Conservation (phyloP, 2,329 filamentous ascomycete genomes). For the Ophiobolus disseminans region DNA sequence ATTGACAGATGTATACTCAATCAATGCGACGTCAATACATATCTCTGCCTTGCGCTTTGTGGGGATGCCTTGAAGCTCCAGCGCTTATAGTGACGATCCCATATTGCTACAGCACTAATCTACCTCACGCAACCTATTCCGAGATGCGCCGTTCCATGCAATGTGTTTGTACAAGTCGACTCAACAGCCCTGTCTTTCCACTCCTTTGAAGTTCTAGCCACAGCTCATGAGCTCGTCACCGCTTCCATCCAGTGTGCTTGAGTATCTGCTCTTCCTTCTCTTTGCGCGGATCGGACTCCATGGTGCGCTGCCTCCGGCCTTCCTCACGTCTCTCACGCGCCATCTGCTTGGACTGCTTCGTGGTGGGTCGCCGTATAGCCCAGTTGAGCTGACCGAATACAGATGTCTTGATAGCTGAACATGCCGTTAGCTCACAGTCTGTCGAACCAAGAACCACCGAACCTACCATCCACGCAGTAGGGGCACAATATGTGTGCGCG, state of each 20-base stretch:
- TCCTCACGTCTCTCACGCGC: constrained; percentile 29
- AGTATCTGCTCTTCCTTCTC: constrained; percentile 36
- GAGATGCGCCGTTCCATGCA: not conserved
- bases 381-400: constrained; percentile 41
- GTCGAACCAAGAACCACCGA: not conserved
- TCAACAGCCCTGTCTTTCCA: not conserved
- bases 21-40: too few relatives aligned
- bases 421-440: constrained; percentile 11
- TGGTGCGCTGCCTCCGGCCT: constrained; percentile 17
- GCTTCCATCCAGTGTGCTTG: constrained; percentile 39
- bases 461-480: constrained; percentile 81
- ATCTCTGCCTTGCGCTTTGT: too few relatives aligned
- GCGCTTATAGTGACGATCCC: not conserved
- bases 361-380: constrained; percentile 33
- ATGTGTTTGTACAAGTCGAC: constrained; percentile 1
- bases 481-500: constrained; percentile 88
- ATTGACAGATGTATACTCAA: too few relatives aligned
- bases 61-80: too few relatives aligned
- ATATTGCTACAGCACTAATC: constrained; percentile 1
- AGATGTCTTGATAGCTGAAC: constrained; percentile 43
- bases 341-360: constrained; percentile 40
- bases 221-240: constrained; percentile 6
- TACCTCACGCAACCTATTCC: not conserved
- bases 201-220: not conserved
- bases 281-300: constrained; percentile 31